Evolutionary conservation across 331 rosid genomes (phyloP).

Genomic region (Pyrus hybrid): DNA sequence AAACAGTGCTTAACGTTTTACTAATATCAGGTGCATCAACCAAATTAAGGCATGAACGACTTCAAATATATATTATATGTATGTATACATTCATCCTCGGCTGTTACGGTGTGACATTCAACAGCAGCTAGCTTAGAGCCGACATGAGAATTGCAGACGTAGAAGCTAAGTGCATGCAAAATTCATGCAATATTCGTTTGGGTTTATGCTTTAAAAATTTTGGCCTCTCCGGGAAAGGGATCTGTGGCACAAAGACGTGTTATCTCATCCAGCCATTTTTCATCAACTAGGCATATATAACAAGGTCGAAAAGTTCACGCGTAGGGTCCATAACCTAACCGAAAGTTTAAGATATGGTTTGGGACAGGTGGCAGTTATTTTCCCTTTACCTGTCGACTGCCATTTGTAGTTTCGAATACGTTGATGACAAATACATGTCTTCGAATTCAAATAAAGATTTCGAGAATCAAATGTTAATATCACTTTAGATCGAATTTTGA

Average conservation of each 20-base stretch:
- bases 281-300: neutral
- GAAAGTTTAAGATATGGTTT: conserved; percentile 4
- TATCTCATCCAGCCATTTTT: neutral
- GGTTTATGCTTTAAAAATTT: neutral
- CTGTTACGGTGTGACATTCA: neutral
- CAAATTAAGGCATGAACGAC: too few species aligned
- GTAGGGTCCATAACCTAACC: neutral
- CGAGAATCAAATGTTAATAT: neutral
- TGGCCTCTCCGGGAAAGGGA: neutral
- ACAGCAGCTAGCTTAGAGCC: neutral
- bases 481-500: neutral
- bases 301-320: neutral
- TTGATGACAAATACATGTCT: neutral
- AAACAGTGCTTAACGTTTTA: too few species aligned
- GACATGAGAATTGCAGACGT: neutral
- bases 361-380: neutral
- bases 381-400: conserved; percentile 6
- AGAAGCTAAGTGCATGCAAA: neutral
- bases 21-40: too few species aligned
- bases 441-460: neutral
- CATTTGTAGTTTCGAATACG: neutral
- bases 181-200: neutral
- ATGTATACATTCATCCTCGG: neutral
- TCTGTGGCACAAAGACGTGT: neutral
- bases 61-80: too few species aligned